These are phyloP conservation scores for Aspergillus ochraceus DNA, from an alignment of 2,329 filamentous ascomycete species.

Conservation along the genomic window DNA sequence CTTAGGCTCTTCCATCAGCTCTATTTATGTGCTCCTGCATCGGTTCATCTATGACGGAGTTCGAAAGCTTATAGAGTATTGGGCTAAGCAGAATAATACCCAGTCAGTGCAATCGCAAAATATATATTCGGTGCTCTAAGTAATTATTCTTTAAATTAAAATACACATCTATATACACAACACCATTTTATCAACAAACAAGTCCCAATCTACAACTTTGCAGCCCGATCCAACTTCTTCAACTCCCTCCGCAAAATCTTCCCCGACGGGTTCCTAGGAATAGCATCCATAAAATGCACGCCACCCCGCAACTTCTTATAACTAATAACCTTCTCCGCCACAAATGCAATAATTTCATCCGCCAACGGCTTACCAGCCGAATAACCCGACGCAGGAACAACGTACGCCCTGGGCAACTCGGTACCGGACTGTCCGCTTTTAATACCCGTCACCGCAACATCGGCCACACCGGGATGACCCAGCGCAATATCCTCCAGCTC, in stretches of 20 bases:
- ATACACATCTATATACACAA: too few species aligned
- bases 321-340: constrained; percentile 31
- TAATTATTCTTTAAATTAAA: too few species aligned
- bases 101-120: too few species aligned
- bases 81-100: too few species aligned
- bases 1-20: too few species aligned
- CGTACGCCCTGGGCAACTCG: constrained; percentile 63
- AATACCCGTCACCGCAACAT: constrained; percentile 59
- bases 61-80: too few species aligned
- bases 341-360: constrained; percentile 17
- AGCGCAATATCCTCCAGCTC: constrained; percentile 55
- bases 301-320: constrained; percentile 37
- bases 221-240: constrained; percentile 17
- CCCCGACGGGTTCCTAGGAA: constrained; percentile 35
- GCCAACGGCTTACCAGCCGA: constrained; percentile 29
- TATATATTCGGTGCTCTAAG: too few species aligned
- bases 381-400: constrained; percentile 43
- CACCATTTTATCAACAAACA: too few species aligned
- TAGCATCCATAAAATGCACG: constrained; percentile 30
- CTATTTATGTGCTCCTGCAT: too few species aligned
- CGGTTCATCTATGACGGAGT: too few species aligned
- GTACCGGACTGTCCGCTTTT: constrained; percentile 57
- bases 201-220: not conserved
- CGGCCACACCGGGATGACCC: constrained; percentile 45
- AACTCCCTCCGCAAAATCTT: constrained; percentile 32